phyloP scores from a whole-genome alignment of 192 early-diverging fungal species.

The Entomortierella beljakovae region DNA sequence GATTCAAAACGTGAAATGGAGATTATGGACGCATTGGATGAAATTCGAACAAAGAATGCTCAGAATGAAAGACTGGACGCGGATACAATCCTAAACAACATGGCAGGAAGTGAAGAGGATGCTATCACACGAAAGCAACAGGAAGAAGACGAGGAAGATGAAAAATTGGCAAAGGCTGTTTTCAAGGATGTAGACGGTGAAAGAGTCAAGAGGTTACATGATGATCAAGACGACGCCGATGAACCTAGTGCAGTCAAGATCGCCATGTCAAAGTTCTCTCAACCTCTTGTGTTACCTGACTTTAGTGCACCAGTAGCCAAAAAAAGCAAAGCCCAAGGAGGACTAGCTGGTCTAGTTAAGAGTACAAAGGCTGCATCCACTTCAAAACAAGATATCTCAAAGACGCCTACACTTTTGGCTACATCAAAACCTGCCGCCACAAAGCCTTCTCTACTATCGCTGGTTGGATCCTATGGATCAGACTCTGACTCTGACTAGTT shows the following conservation, averaged over 20 bases:
- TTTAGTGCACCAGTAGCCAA: constrained; percentile 37
- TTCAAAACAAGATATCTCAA: background rate
- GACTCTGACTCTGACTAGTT: constrained; percentile 41
- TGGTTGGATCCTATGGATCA: constrained; percentile 43
- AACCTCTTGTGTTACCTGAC: constrained; percentile 25
- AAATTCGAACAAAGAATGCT: constrained; percentile 92
- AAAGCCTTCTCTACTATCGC: constrained; percentile 31
- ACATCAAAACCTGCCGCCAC: background rate
- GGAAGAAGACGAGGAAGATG: constrained; percentile 75
- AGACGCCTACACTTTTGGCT: background rate
- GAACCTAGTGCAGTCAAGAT: constrained; percentile 35
- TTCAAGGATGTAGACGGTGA: constrained; percentile 79
- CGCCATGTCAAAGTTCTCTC: constrained; percentile 45
- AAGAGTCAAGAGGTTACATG: constrained; percentile 66
- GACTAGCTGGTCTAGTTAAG: constrained; percentile 25
- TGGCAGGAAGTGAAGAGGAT: constrained; percentile 55
- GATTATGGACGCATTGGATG: constrained; percentile 95
- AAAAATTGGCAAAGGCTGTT: constrained; percentile 64
- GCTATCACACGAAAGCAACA: constrained; percentile 30
- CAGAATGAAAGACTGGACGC: constrained; percentile 80
- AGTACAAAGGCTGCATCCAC: background rate
- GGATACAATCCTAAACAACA: constrained; percentile 69
- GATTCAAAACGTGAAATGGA: constrained; percentile 98
- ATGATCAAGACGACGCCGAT: constrained; percentile 52
- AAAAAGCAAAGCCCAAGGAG: constrained; percentile 41